Evolutionary conservation across 768 basidiomycete genomes (phyloP), one percentile per base, ranked within the genome.

Genomic region (Rhodotorula kratochvilovae): DNA sequence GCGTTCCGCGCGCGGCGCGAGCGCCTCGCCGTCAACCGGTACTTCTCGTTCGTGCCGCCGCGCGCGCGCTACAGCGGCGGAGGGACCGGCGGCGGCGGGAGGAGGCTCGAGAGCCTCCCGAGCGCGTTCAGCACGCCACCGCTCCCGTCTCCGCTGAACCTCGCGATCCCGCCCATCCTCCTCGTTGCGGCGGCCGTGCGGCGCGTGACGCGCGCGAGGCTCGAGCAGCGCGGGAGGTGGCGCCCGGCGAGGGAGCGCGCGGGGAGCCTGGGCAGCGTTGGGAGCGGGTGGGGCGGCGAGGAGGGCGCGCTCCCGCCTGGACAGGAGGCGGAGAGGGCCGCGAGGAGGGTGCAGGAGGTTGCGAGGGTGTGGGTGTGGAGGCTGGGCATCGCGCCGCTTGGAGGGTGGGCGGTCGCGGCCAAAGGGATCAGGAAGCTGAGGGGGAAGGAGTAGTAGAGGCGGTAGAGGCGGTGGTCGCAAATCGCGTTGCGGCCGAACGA

Each of bases 361-460:
- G 73, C 66, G 8, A 50, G 67, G 64, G n/a, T 75, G 35, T 75
- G 73, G 73, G 70, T 66, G 13, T 75, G 73, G 73, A 51, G 73
- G 45, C 33, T 67, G 15, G 73, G 73, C n/a, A 75, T 75, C 15
- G 17, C 33, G 0, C 70, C 67, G n/a, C 35, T 75, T 6, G 73
- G 73, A 0, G 63, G 64, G 11, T 75, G 70, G 73, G 73, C 70
- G 4, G 60, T 71, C 10, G 61, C 58, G 19, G 73, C 73, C 21
- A 75, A 75, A 61, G 62, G 58, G 33, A 54, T 68, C 23, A 53
- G 73, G 33, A 42, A 39, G 39, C 35, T 68, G 29, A 68, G 70
- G 35, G 70, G 70, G 6, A 62, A 53, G 45, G 73, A 75, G 56
- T 74, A 56, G 57, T 39, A 13, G 39, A 39, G 39, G 39, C 6